These are phyloP conservation scores for Colletotrichum musae DNA, from an alignment of 2,329 filamentous ascomycete genomes.

Conservation along the genomic window DNA sequence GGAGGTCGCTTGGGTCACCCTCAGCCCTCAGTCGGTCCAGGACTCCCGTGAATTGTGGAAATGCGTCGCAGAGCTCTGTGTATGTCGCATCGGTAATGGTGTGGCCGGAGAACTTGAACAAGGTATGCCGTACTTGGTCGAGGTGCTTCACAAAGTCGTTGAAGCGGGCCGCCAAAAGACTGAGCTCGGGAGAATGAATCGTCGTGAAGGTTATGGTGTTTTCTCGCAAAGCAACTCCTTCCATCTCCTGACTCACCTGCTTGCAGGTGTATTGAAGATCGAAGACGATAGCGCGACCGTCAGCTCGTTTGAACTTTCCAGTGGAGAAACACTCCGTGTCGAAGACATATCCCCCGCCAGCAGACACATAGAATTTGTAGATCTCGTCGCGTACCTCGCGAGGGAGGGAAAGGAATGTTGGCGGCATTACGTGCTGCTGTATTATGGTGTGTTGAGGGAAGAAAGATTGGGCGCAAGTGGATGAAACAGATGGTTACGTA, in stretches of 20 bases:
- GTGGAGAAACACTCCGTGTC: neutral
- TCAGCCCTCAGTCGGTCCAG: neutral
- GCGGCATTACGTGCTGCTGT: neutral
- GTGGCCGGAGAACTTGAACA: neutral
- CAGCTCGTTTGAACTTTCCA: neutral
- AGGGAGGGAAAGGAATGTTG: neutral
- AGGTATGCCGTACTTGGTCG: no score
- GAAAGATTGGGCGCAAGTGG: no score
- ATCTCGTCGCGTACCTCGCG: constrained; percentile 4
- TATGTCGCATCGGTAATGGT: neutral
- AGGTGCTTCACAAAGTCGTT: no score
- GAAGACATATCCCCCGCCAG: constrained; percentile 4
- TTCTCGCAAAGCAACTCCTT: neutral
- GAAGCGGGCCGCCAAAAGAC: neutral
- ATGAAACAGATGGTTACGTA: no score
- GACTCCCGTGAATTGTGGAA: neutral
- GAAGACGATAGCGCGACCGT: neutral
- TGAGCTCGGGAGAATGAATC: neutral
- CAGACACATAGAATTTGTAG: neutral
- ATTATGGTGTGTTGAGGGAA: no score
- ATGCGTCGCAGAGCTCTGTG: neutral
- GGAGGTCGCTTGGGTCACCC: neutral
- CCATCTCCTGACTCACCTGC: neutral
- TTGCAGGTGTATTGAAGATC: constrained; percentile 6
- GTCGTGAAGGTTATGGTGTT: constrained; percentile 21